A percentile compares a stretch with the other conserved stretches of the same genome.
phyloP scores from a whole-genome alignment of 768 basidiomycete species.

The Tricholoma furcatifolium region DNA sequence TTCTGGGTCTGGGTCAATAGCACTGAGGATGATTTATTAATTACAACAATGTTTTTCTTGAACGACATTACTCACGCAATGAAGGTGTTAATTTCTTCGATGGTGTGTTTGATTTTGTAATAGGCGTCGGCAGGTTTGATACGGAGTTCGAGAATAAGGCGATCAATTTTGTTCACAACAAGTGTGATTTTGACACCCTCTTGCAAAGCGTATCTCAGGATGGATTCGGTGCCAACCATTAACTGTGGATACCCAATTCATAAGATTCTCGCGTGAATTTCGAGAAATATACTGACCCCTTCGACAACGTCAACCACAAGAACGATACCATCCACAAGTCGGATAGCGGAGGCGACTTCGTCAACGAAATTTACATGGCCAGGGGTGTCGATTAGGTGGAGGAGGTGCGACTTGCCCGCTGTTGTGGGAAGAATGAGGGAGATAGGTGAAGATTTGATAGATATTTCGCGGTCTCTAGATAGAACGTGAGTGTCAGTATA shows the following conservation, averaged over 20 bases:
- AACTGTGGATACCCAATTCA: constrained; percentile 43
- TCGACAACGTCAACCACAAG: constrained; percentile 98
- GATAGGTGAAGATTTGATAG: constrained; percentile 97
- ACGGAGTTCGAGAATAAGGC: constrained; percentile 93
- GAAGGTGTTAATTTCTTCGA: constrained; percentile 96
- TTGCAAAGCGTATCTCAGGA: constrained; percentile 87
- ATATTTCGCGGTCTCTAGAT: constrained; percentile 85
- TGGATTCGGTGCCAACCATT: constrained; percentile 89
- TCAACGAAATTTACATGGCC: constrained; percentile 99
- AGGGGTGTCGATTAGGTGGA: constrained; percentile 96
- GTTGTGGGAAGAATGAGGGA: constrained; percentile 86
- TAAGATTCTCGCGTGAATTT: background rate
- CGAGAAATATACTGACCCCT: constrained; percentile 59
- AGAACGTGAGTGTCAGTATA: constrained; percentile 96
- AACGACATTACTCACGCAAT: constrained; percentile 63
- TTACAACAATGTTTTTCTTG: background rate
- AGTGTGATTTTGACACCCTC: constrained; percentile 89
- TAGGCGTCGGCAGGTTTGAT: constrained; percentile 96
- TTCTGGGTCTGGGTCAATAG: constrained; percentile 86
- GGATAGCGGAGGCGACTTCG: constrained; percentile 86
- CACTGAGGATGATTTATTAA: constrained; percentile 34
- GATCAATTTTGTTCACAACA: constrained; percentile 97
- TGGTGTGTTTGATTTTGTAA: constrained; percentile 98
- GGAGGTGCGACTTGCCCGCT: constrained; percentile 86
- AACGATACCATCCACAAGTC: constrained; percentile 87